These are phyloP conservation scores for Nigrograna mackinnonii DNA, from an alignment of 2,329 filamentous ascomycete genomes.

Conservation along the genomic window DNA sequence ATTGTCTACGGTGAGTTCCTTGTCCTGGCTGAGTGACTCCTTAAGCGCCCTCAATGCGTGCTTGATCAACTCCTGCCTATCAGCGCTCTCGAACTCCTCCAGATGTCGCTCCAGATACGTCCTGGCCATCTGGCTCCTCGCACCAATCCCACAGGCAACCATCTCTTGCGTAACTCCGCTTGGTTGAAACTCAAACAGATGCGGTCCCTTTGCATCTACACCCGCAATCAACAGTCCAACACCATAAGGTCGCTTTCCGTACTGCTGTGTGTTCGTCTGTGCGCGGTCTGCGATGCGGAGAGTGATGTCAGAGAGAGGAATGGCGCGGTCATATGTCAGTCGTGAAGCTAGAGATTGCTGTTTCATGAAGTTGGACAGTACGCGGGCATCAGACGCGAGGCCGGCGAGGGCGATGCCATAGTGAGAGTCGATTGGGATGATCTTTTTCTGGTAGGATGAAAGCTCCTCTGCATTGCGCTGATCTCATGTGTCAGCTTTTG, in stretches of 20 bases:
- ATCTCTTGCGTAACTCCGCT: conserved; percentile 97
- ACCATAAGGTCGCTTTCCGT: conserved; percentile 94
- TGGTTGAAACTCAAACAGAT: conserved; percentile 98
- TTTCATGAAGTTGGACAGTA: conserved; percentile 99
- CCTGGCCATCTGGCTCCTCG: conserved; percentile 93
- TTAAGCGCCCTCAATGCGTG: conserved; percentile 91
- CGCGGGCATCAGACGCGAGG: conserved; percentile 94
- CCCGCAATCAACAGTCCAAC: conserved; percentile 91
- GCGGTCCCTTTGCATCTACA: conserved; percentile 90
- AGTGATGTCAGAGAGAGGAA: conserved; percentile 87
- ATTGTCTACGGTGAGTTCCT: conserved; percentile 96
- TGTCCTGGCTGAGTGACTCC: conserved; percentile 95
- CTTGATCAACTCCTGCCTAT: conserved; percentile 82
- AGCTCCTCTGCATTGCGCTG: conserved; percentile 99
- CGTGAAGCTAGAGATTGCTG: conserved; percentile 95
- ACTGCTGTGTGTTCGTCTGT: conserved; percentile 96
- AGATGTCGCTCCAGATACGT: conserved; percentile 95
- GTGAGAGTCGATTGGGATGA: conserved; percentile 95
- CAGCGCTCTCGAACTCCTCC: conserved; percentile 76
- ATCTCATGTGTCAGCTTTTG: neutral
- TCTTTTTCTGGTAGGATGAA: conserved; percentile 99
- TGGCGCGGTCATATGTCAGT: conserved; percentile 92
- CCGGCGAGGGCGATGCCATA: conserved; percentile 94
- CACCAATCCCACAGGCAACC: conserved; percentile 93
- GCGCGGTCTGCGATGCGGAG: conserved; percentile 93